A percentile compares a stretch with the other conserved stretches of the same genome.
phyloP scores from a whole-genome alignment of 1,284 basidiomycete species.

The Afroboletus lepidellus region DNA sequence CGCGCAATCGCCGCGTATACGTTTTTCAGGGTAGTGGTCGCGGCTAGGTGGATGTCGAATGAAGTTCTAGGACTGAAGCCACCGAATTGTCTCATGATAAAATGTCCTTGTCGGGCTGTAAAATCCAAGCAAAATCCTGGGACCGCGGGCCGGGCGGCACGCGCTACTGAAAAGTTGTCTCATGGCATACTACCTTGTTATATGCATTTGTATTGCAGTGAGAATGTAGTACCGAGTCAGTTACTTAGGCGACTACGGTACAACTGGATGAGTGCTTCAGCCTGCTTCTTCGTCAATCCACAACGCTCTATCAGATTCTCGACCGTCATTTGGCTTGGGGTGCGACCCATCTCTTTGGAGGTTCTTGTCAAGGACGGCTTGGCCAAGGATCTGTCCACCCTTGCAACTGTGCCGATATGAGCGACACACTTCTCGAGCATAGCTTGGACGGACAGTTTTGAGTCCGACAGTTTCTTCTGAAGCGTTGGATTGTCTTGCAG shows the following conservation, averaged over 20 bases:
- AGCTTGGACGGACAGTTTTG: constrained; percentile 14
- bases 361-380: constrained; percentile 28
- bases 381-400: constrained; percentile 20
- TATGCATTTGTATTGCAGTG: no score
- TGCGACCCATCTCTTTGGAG: constrained; percentile 16
- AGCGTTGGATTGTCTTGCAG: not conserved
- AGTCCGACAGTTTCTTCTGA: constrained; percentile 12
- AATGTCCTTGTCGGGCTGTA: not conserved
- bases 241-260: no score
- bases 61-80: no score
- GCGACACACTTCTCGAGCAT: constrained; percentile 28
- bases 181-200: no score
- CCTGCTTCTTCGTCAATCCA: constrained; percentile 17
- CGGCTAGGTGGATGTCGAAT: not conserved
- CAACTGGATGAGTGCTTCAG: no score
- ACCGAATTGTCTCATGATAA: not conserved
- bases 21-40: not conserved
- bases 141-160: no score
- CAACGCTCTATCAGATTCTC: constrained; percentile 20
- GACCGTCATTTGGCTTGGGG: constrained; percentile 8
- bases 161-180: no score
- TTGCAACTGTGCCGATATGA: constrained; percentile 16
- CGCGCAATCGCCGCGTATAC: constrained; percentile 6
- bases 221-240: no score
- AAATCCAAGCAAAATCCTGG: no score